These are phyloP conservation scores for Fusarium torulosum DNA, from an alignment of 2,329 filamentous ascomycete genomes.

Conservation along the genomic window DNA sequence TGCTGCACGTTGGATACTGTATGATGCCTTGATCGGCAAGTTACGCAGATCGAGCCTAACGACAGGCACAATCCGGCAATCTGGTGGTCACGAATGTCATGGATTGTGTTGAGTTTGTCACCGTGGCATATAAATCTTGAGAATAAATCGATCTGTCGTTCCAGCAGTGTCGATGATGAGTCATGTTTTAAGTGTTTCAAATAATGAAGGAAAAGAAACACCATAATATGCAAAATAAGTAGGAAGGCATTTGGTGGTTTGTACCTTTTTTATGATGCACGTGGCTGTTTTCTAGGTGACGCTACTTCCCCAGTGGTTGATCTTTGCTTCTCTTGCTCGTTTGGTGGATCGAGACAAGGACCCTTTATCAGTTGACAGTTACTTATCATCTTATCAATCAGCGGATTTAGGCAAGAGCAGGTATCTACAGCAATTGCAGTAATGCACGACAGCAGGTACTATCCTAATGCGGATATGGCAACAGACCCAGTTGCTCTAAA, in stretches of 20 bases:
- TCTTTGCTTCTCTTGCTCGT: constrained; percentile 21
- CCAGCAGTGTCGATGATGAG: background rate
- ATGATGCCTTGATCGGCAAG: constrained; percentile 31
- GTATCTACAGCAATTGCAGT: too few relatives aligned
- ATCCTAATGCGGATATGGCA: background rate
- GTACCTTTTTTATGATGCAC: constrained; percentile 16
- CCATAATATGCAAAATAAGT: background rate
- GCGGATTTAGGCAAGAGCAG: background rate
- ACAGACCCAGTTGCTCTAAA: too few relatives aligned
- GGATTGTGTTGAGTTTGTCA: background rate
- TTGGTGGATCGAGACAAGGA: constrained; percentile 7
- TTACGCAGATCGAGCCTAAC: constrained; percentile 18
- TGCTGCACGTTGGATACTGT: constrained; percentile 1
- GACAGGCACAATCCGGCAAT: background rate
- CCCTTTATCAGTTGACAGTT: constrained; percentile 9
- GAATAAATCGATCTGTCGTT: background rate
- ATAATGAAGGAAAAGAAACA: background rate
- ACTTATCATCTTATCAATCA: constrained; percentile 32
- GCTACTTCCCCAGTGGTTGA: constrained; percentile 13
- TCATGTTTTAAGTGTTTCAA: background rate
- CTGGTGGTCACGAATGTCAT: background rate
- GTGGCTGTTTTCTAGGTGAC: constrained; percentile 3
- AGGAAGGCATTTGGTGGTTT: background rate
- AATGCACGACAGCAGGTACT: background rate
- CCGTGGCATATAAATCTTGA: background rate